These are phyloP conservation scores for Macroventuria anomochaeta DNA, from an alignment of 2,329 filamentous ascomycete species.

Conservation along the genomic window DNA sequence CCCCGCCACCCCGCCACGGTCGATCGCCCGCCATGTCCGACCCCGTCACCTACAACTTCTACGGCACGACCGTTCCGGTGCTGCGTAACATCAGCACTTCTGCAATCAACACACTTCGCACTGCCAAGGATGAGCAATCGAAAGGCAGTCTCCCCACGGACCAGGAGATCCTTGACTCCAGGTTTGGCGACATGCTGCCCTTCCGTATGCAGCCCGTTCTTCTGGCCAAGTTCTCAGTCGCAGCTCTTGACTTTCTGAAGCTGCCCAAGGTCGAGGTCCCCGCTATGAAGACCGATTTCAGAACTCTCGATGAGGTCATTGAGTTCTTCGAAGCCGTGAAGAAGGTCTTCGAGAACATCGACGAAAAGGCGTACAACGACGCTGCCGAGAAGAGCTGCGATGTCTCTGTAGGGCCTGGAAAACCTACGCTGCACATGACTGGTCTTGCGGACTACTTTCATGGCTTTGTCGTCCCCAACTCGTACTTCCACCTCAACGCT, in stretches of 20 bases:
- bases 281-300: constrained; percentile 17
- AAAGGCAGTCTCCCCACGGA: constrained; percentile 19
- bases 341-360: constrained; percentile 23
- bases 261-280: constrained; percentile 13
- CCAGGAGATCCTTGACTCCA: constrained; percentile 26
- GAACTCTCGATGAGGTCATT: constrained; percentile 27
- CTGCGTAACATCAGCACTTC: constrained; percentile 16
- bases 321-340: constrained; percentile 25
- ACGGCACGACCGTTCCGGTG: constrained; percentile 24
- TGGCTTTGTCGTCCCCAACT: constrained; percentile 28
- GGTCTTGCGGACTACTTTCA: constrained; percentile 22
- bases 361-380: constrained; percentile 28
- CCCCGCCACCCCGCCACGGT: constrained; percentile 1
- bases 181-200: constrained; percentile 29
- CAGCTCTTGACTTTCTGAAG: constrained; percentile 15
- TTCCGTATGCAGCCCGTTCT: constrained; percentile 30
- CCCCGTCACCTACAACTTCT: constrained; percentile 26
- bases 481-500: constrained; percentile 33
- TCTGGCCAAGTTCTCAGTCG: constrained; percentile 22
- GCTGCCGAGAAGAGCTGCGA: constrained; percentile 25
- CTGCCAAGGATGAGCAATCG: constrained; percentile 26
- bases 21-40: constrained; percentile 24
- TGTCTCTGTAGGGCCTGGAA: constrained; percentile 4
- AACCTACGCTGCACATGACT: constrained; percentile 22
- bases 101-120: constrained; percentile 25